A percentile compares a stretch with the other conserved stretches of the same genome.
These are phyloP conservation scores for Solanum hybrid DNA, from an alignment of 305 asterid species.

Conservation along the genomic window DNA sequence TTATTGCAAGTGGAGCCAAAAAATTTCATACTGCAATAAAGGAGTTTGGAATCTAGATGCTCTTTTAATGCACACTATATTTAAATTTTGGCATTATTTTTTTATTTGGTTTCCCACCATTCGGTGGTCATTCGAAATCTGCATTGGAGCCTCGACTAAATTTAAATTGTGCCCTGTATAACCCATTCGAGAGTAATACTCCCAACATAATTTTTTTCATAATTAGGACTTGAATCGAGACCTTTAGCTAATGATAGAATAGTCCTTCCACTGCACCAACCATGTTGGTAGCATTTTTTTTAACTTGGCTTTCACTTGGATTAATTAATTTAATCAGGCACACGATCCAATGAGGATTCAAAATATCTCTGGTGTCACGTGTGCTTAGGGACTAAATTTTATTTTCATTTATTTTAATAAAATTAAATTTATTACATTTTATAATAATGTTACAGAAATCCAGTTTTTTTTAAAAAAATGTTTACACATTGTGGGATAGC, in stretches of 20 bases:
- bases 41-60: neutral
- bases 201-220: fast-evolving
- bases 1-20: conserved; percentile 2
- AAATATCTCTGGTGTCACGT: neutral
- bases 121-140: fast-evolving
- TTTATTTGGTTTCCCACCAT: too few relatives aligned
- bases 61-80: neutral
- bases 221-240: too few relatives aligned
- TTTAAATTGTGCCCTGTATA: fast-evolving
- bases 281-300: neutral
- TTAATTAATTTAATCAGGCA: neutral
- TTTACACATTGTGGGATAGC: neutral
- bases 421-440: neutral
- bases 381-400: neutral
- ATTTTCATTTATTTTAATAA: neutral
- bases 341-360: conserved; percentile 1
- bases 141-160: fast-evolving
- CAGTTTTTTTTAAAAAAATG: neutral
- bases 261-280: neutral
- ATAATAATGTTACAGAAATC: neutral
- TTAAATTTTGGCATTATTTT: neutral
- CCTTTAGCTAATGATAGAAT: too few relatives aligned
- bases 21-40: neutral
- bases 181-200: fast-evolving
- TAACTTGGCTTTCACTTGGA: neutral